Base-by-base conservation (phyloP, 306 rosid species). In the Ochetophila trinervis region DNA sequence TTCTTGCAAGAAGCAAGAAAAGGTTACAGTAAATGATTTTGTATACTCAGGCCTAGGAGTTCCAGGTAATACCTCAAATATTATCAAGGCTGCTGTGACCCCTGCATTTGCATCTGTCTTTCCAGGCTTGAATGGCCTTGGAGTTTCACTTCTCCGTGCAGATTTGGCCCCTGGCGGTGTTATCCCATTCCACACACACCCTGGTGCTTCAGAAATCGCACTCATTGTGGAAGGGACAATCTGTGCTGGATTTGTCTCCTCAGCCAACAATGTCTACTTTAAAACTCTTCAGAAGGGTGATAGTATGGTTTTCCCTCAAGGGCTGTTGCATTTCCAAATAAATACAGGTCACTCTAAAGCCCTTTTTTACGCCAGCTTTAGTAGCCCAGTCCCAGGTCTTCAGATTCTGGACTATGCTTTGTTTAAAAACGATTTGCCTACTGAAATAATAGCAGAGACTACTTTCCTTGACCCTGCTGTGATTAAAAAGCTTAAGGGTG, bases 131-230 rank as follows among this genome's bases (percentile, higher is more conserved):
- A 93, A 89, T 10, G 94, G 98, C 63, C 93, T 87, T 0, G 98
- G 91, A 2, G 40, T 93, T 17, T 93, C 96, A 6, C 0, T 76
- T 0, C 86, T 81, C 0, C 95, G 93, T 14, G 40, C 84, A 0
- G 98, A 93, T 79, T 42, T 93, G 2, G 95, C 81, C 0, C 8
- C 16, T 0, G 82, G 61, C 0, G 97, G 98, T 4, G 93, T 87
- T 2, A 61, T 89, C 18, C 95, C 98, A 5, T 75, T 93, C 7
- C 97, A 93, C 76, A 86, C 95, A 0, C 98, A 93, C 79, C 96
- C 87, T 0, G 89, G 89, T 0, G 98, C 67, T 36, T 77, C 86
- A 2, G 95, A 89, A 36, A 6, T 78, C 2, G 63, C 89, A 5
- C 4, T 79, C 7, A 83, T 89, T 0, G 16, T 73, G 17, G 44